Percentiles rank a stretch among this genome's conserved stretches.
These are phyloP conservation scores for Fusarium transvaalense DNA, from an alignment of 2,329 filamentous ascomycete species.

Conservation along the genomic window DNA sequence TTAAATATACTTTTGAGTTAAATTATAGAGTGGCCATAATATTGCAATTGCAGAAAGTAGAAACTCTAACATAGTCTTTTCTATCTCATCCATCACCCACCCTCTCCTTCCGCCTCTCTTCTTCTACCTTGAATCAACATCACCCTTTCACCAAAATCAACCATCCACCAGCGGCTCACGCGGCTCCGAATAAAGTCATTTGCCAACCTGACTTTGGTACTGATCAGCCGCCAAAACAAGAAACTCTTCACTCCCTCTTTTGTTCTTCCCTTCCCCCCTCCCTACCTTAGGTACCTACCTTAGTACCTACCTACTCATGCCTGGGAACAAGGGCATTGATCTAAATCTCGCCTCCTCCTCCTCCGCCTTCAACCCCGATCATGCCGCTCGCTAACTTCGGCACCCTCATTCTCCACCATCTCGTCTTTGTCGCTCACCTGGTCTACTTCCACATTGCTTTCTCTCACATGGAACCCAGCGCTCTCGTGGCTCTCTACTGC, in stretches of 20 bases:
- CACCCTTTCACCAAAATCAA: slow-evolving; percentile 11
- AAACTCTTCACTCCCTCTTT: slow-evolving; percentile 1
- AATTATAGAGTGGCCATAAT: background rate
- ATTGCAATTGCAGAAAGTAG: background rate
- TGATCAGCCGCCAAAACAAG: slow-evolving; percentile 18
- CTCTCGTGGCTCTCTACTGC: slow-evolving; percentile 62
- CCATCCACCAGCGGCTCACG: slow-evolving; percentile 37
- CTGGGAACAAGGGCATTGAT: slow-evolving; percentile 16
- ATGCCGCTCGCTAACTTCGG: slow-evolving; percentile 67
- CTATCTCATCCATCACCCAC: background rate
- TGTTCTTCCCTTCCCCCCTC: background rate
- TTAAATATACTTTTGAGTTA: background rate
- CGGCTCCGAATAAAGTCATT: slow-evolving; percentile 17
- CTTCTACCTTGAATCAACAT: slow-evolving; percentile 13
- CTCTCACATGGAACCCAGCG: slow-evolving; percentile 61
- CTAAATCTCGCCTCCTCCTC: slow-evolving; percentile 10
- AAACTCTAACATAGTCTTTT: background rate
- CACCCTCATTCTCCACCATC: slow-evolving; percentile 63
- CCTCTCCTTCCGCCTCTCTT: background rate
- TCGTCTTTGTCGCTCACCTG: slow-evolving; percentile 67
- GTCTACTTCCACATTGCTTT: slow-evolving; percentile 66
- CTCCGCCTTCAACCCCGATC: background rate
- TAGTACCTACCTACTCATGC: background rate
- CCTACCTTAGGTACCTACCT: background rate
- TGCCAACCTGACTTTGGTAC: slow-evolving; percentile 6